Base-by-base conservation (phyloP, 2,329 filamentous ascomycete species). In the Microcyclospora pomicola region DNA sequence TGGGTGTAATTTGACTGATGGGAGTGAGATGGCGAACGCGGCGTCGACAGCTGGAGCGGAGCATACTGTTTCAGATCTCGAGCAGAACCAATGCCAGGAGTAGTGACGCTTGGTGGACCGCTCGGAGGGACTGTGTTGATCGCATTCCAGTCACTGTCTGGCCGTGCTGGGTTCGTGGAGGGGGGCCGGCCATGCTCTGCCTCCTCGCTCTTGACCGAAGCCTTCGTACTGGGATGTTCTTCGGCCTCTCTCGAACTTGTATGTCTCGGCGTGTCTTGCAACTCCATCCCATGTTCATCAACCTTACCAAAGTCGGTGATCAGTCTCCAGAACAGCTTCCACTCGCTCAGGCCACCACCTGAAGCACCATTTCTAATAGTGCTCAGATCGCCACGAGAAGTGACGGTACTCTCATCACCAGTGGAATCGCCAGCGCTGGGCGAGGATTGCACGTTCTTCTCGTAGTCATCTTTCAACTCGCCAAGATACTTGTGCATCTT, bases 291-390 rank as follows among this genome's bases (percentile, higher is more conserved):
- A 14, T 56, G 52, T 38, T 59, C 54, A 24, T 59, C 55, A 9
- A 59, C 45, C 27, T 50, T 52, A 16, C 55, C 54, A 39, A 62
- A 59, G 14, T 62, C 57, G 15, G 50, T 52, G 13, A 63, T 40
- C 0, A 49, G 52, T 13, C 52, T 50, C 41, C 62, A 59, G 10
- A 62, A 53, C 9, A 63, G 54, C 42, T 65, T 67, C 55, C 71
- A 77, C 46, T 75, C 70, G 43, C 73, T 71, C 3, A 73, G 54
- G 1, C 68, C 73, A 27, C 71, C 73, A 11, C 71, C 67, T 2
- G 44, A 43, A 46, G 33, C 59, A 50, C 39, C 55, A 47, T 45
- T 60, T 24, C 19, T 24, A 24, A 24, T 24, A 7, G 19, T 24
- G 19, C 19, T 24, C 19, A 7, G 19, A 24, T 24, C 19, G 19